Evolutionary conservation across 768 basidiomycete species (phyloP), one percentile per base, ranked within the genome.

Genomic region (Boletus bicolor): DNA sequence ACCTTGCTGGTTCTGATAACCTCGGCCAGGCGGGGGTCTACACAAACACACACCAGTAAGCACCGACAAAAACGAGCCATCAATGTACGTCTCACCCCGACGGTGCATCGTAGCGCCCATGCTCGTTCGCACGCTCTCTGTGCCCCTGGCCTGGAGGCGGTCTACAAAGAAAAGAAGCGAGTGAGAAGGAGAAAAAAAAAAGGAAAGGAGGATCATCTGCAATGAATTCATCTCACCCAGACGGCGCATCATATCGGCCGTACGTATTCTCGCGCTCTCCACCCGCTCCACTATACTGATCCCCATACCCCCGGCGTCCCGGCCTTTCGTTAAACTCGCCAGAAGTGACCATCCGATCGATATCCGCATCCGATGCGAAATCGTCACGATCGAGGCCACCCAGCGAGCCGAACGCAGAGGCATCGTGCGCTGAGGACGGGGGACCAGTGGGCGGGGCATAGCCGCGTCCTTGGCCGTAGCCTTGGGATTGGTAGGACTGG

Each of bases 321-420:
- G 7, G 34, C 2, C 42, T 8, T 8, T 8, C 39, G 7, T 26
- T 7, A 14, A 69, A 60, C 44, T 46, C 49, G 2, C 70, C 68
- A 1, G 51, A 5, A 3, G 42, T 1, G 44, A 72, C 49, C 61
- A 70, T 60, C 48, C 58, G 57, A 7, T 56, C 19, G 35, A 69
- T 61, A 1, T 70, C 68, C 5, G 44, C 65, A 58, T 69, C 68
- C 44, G 68, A 58, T 48, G 64, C 68, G 44, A 72, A 72, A 62
- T 69, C 68, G n/a, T 44, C 54, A 1, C 58, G 63, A 44, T 55
- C 59, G 17, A 68, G 48, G 6, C 60, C 68, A 5, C 63, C 61
- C 14, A 17, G 60, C 32, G 57, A 51, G 4, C 14, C 21, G 9
- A 44, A n/a, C 26, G 0, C 62, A 11, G 26, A 12, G 1, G 34